These are phyloP conservation scores for Teunomyces funiuensis DNA, from an alignment of 805 yeast species.

Conservation along the genomic window DNA sequence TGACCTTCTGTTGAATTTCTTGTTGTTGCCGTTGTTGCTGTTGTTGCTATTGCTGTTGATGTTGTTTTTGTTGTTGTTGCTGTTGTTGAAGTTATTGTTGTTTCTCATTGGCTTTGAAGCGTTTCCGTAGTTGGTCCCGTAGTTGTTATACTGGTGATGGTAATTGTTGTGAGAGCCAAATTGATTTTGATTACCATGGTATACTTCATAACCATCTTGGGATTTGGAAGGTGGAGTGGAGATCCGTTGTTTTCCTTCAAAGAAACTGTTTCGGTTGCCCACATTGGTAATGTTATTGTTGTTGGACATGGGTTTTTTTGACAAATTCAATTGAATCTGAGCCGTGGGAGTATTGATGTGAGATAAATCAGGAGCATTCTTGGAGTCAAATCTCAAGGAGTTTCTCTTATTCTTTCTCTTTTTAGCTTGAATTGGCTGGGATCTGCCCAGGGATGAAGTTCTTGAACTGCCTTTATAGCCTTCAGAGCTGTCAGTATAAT, in stretches of 20 bases:
- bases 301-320: slow-evolving; percentile 18
- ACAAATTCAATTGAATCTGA: slow-evolving; percentile 18
- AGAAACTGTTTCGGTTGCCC: slow-evolving; percentile 8
- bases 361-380: slow-evolving; percentile 19
- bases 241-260: slow-evolving; percentile 17
- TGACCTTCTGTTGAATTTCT: slow-evolving; percentile 7
- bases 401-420: slow-evolving; percentile 36
- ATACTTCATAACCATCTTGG: slow-evolving; percentile 3
- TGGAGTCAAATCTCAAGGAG: slow-evolving; percentile 30
- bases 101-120: slow-evolving; percentile 31
- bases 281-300: slow-evolving; percentile 4
- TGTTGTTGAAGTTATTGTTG: slow-evolving; percentile 24
- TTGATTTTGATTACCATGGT: slow-evolving; percentile 9
- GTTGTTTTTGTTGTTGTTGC: slow-evolving; percentile 9
- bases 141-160: slow-evolving; percentile 10
- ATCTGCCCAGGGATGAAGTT: background rate
- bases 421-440: slow-evolving; percentile 18
- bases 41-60: slow-evolving; percentile 3
- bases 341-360: slow-evolving; percentile 17
- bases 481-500: slow-evolving; percentile 5
- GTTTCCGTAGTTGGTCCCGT: slow-evolving; percentile 13
- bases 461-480: slow-evolving; percentile 6
- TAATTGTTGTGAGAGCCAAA: slow-evolving; percentile 10
- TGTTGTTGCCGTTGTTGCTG: slow-evolving; percentile 9
- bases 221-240: slow-evolving; percentile 28